phyloP scores from a whole-genome alignment of 148 eudicot species.

The Mesembryanthemum crystallinum region DNA sequence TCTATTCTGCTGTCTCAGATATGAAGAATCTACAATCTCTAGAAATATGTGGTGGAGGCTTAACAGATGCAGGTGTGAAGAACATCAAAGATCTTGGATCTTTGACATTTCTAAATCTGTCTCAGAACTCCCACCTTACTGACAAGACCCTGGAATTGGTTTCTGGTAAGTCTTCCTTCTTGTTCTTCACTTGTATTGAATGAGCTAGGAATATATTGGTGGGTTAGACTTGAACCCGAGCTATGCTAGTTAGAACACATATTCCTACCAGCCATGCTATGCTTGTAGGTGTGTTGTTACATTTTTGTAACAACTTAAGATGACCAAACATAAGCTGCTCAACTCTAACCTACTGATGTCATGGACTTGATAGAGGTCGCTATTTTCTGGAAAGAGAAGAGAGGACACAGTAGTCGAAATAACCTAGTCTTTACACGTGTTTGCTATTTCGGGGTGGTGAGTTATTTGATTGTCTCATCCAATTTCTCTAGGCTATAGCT shows the following conservation, averaged over 20 bases:
- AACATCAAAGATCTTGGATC: conserved; percentile 79
- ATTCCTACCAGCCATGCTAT: no score
- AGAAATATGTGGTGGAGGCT: conserved; percentile 91
- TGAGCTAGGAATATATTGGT: no score
- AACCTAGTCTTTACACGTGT: background rate
- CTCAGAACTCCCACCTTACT: conserved; percentile 74
- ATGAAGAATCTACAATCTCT: conserved; percentile 80
- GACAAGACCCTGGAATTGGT: conserved; percentile 73
- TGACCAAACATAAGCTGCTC: no score
- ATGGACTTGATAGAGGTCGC: no score
- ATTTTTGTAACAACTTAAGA: no score
- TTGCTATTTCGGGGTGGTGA: background rate
- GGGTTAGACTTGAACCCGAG: no score
- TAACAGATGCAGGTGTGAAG: conserved; percentile 91
- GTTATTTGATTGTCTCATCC: background rate
- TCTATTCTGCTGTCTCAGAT: conserved; percentile 33
- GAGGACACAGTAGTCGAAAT: no score
- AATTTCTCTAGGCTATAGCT: background rate
- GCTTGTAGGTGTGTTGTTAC: no score
- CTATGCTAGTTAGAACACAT: no score
- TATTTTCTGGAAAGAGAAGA: no score
- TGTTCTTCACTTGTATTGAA: no score
- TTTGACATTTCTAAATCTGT: conserved; percentile 71
- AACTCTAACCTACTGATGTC: no score
- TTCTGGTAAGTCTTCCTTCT: conserved; percentile 52